Conservation (phyloP, 345 rosid genomes). For the Garcia nutans region DNA sequence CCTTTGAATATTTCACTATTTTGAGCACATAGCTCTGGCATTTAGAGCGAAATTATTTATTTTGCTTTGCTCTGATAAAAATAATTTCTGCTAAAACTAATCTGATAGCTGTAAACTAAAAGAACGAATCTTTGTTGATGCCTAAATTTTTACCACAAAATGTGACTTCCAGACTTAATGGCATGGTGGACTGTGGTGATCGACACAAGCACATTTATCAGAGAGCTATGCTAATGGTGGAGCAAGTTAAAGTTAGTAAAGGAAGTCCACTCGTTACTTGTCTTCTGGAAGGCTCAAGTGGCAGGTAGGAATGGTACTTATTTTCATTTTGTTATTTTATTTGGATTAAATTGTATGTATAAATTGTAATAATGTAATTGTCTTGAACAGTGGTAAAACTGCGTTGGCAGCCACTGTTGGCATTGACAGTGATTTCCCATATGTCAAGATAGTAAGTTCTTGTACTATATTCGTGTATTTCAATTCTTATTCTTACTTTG, state of each 20-base stretch:
- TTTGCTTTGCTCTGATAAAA: not conserved
- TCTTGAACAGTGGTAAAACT: constrained; percentile 83
- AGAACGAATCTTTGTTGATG: constrained; percentile 4
- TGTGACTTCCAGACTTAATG: constrained; percentile 61
- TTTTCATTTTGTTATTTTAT: not conserved
- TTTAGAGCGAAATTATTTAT: not conserved
- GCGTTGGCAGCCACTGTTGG: constrained; percentile 97
- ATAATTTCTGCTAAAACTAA: not conserved
- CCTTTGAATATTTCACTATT: not conserved
- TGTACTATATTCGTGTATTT: not conserved
- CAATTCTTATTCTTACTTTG: not conserved
- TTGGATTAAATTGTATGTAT: constrained; percentile 10
- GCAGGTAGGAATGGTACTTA: constrained; percentile 56
- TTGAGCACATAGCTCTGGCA: not conserved
- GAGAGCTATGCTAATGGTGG: constrained; percentile 86
- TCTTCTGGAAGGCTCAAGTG: constrained; percentile 92
- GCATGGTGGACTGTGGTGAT: constrained; percentile 88
- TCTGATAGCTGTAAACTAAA: not conserved
- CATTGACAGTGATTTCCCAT: constrained; percentile 91
- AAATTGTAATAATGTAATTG: constrained; percentile 1
- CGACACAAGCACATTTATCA: constrained; percentile 74
- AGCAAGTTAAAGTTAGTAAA: constrained; percentile 96
- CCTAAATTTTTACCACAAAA: constrained; percentile 15
- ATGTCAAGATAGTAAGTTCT: constrained; percentile 89
- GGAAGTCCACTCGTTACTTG: constrained; percentile 94